Conservation (phyloP, 2,329 filamentous ascomycete genomes). For the Lizonia empirigonia region DNA sequence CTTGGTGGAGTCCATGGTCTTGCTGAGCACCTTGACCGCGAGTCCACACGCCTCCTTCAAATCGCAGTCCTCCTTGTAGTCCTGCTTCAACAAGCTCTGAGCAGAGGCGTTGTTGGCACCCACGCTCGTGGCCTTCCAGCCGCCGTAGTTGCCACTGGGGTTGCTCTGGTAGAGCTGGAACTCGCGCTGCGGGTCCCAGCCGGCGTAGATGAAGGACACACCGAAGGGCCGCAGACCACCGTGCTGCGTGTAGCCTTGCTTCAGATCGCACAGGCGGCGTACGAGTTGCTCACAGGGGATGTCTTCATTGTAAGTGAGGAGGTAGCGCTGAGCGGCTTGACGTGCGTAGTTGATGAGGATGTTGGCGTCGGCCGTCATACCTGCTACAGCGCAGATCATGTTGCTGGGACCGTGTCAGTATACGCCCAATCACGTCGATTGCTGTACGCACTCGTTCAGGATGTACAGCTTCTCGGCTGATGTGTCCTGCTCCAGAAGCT, state of each 20-base stretch:
- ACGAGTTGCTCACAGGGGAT: conserved; percentile 99
- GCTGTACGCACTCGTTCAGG: conserved; percentile 80
- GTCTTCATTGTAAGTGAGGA: conserved; percentile 99
- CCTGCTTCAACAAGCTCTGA: conserved; percentile 95
- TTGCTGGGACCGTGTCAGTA: conserved; percentile 66
- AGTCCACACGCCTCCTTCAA: conserved; percentile 95
- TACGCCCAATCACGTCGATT: neutral
- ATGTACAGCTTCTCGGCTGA: conserved; percentile 99
- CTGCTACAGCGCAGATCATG: conserved; percentile 99
- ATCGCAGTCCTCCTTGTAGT: conserved; percentile 98
- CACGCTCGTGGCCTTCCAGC: conserved; percentile 98
- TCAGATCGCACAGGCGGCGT: conserved; percentile 92
- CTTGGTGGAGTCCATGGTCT: conserved; percentile 99
- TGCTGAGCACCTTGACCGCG: conserved; percentile 98
- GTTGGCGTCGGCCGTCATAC: conserved; percentile 99
- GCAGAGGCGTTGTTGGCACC: conserved; percentile 98
- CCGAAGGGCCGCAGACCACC: conserved; percentile 97
- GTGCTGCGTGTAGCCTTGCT: conserved; percentile 99
- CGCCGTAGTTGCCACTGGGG: conserved; percentile 97
- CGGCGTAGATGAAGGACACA: conserved; percentile 99
- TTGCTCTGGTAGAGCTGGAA: conserved; percentile 99
- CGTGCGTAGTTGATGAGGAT: conserved; percentile 99
- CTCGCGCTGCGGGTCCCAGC: conserved; percentile 92
- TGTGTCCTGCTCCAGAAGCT: conserved; percentile 98
- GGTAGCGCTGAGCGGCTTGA: conserved; percentile 94